Evolutionary conservation across 2,329 filamentous ascomycete species (phyloP), one percentile per base, ranked within the genome.

Genomic region (Nemania abortiva): DNA sequence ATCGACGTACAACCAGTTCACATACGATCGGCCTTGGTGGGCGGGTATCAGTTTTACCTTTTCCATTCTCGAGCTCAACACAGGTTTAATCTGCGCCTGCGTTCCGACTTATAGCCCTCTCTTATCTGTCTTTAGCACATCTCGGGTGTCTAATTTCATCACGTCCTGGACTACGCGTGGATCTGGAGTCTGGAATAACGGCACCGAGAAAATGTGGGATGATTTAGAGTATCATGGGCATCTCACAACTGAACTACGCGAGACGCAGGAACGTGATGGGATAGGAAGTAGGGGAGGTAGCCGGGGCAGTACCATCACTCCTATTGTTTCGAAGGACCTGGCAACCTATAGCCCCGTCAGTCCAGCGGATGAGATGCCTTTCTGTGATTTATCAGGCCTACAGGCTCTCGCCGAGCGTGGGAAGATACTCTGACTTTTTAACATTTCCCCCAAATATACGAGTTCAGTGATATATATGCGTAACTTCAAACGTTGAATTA

Each of bases 31-130:
- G 10, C 72, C 76, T 3, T 77, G 76, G 76, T 78, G 76, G 76
- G 76, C 76, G 1, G 76, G 76, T 2, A 75, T 77, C 13, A 74
- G 74, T 50, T 78, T 78, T 52, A 71, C 73, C 2, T 76, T 78
- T 47, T 77, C 76, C 1, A 77, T 78, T 11, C 70, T 78, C 53
- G 76, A 78, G 42, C 73, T 78, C 1, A 77, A 78, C 59, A 76
- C 75, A 2, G 76, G 76, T 9, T 49, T 78, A 11, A 78, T 78
- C 11, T 78, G 76, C 58, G 74, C 74, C 49, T 78, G 76, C 65
- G 72, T 73, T 5, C 76, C 75, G 24, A 77, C 76, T 1, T 74
- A 77, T 52, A 73, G 70, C 11, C 76, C 76, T 9, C 68, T 77
- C 45, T 69, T 74, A 39, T 73, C 74, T 52, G 55, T 53, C 42